Evolutionary conservation across 2,329 filamentous ascomycete genomes (phyloP), one percentile per base, ranked within the genome.

Genomic region (Fusarium chaquense): DNA sequence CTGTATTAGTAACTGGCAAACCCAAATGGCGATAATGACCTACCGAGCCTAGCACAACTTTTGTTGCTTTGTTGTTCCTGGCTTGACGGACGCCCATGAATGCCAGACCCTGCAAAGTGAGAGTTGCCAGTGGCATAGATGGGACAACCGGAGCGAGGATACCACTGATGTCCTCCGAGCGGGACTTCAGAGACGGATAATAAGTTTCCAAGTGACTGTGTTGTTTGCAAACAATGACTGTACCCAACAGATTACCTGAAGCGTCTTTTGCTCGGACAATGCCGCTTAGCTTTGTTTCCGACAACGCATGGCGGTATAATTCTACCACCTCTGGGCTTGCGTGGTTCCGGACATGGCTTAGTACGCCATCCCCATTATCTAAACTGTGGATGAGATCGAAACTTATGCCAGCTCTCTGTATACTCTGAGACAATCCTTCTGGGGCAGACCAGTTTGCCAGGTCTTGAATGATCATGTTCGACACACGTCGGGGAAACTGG

Each of bases 361-460:
- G 84, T 35, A 97, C 91, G 5, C 86, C 85, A 13, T 91, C 90
- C 12, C 90, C 87, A 71, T 93, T 93, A 57, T 94, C 91, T 78
- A 90, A 86, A 11, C 93, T 93, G 73, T 93, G 90, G 20, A 97
- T 92, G 40, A 97, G 85, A 73, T 97, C 93, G 74, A 97, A 97
- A 73, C 90, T 90, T 57, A 93, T 89, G 35, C 89, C 91, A 2
- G 91, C 89, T 46, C 88, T 87, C 71, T 93, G 88, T 30, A 97
- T 86, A 65, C 87, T 91, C 74, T 91, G 90, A 2, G 91, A 85
- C 71, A 97, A 86, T 1, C 92, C 92, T 40, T 94, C 90, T 0
- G 93, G 93, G 9, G 92, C 89, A 8, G 84, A 81, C 93, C 93
- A 97, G 15, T 84, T 86, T 26, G 84, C 79, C n/a, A 97, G 81